Base-by-base conservation (phyloP, 495 filamentous ascomycete species). In the Penicillium longicatenatum region DNA sequence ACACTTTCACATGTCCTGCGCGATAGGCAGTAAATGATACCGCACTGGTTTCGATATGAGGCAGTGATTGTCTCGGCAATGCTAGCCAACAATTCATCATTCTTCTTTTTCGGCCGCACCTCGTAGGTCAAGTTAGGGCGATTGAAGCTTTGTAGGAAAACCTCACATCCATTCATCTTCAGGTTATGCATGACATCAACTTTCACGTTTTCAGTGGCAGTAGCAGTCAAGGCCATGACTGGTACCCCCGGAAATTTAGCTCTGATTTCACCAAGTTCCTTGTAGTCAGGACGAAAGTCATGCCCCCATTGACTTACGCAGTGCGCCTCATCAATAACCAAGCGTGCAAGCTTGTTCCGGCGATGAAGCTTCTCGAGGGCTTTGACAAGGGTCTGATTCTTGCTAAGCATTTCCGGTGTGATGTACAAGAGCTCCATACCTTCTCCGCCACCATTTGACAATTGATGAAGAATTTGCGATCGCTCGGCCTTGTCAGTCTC, bases 261-360 rank as follows among this genome's bases (percentile, higher is more conserved):
- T 21, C 92, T 82, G 44, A 97, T 70, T 46, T 82, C 77, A 19
- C 92, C 91, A 1, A 99, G 78, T 33, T 85, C 77, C 67, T 96
- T 96, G 73, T 99, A 99, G 70, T 98, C 95, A 0, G 93, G 93
- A 29, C 95, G 88, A 68, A 99, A 99, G 70, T 99, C 94, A 64
- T 99, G 94, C 12, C 94, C 94, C 94, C 94, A 99, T 71, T 98
- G 91, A 71, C 93, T 97, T 21, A 99, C 93, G 70, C 94, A 99
- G 69, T 99, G 94, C 16, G 94, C 94, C 71, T 99, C 94, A 60
- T 99, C 94, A 47, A 99, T 94, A 31, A 98, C 95, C 50, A 99
- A 84, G 35, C 94, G 85, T 10, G 94, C 94, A 12, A 99, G 83
- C 57, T 83, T 88, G 7, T 78, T 71, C 26, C 84, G 83, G 17